Conservation (phyloP, 345 rosid species). For the Cardamine chenopodiifolia region DNA sequence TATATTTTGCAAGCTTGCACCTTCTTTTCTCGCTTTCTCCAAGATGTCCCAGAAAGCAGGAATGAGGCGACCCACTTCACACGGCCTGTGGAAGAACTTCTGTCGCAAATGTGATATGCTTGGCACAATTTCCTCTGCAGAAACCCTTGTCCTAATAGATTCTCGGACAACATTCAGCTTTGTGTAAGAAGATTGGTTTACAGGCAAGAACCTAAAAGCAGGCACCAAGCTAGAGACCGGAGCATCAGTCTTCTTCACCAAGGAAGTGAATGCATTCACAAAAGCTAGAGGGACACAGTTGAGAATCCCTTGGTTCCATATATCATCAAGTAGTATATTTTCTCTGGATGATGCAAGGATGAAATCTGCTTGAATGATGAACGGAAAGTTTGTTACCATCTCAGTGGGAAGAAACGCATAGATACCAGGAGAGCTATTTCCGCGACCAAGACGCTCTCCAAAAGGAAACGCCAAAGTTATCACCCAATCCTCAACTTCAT, state of each 20-base stretch:
- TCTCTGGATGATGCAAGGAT: slow-evolving; percentile 74
- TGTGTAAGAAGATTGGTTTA: slow-evolving; percentile 40
- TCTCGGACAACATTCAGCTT: slow-evolving; percentile 54
- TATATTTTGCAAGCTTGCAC: slow-evolving; percentile 58
- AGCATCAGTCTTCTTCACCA: slow-evolving; percentile 58
- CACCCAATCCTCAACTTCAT: slow-evolving; percentile 66
- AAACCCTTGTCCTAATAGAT: slow-evolving; percentile 44
- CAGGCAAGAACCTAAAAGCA: slow-evolving; percentile 67
- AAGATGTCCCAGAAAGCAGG: slow-evolving; percentile 64
- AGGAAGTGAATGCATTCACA: slow-evolving; percentile 57
- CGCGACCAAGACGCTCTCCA: slow-evolving; percentile 58
- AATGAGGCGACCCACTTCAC: slow-evolving; percentile 57
- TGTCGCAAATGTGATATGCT: slow-evolving; percentile 56
- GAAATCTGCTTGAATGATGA: slow-evolving; percentile 76
- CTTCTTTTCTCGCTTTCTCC: slow-evolving; percentile 51
- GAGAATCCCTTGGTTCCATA: slow-evolving; percentile 85
- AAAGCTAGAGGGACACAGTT: slow-evolving; percentile 60
- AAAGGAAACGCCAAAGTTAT: slow-evolving; percentile 76
- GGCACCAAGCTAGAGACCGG: slow-evolving; percentile 54
- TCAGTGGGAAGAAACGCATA: slow-evolving; percentile 81
- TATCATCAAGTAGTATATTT: slow-evolving; percentile 59
- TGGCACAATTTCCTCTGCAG: slow-evolving; percentile 54
- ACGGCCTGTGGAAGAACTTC: slow-evolving; percentile 64
- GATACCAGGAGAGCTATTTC: slow-evolving; percentile 58
- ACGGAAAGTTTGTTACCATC: slow-evolving; percentile 70